These are phyloP conservation scores for Bryum argenteum DNA, from an alignment of 225 moss, liverwort and hornwort genomes.

Conservation along the genomic window DNA sequence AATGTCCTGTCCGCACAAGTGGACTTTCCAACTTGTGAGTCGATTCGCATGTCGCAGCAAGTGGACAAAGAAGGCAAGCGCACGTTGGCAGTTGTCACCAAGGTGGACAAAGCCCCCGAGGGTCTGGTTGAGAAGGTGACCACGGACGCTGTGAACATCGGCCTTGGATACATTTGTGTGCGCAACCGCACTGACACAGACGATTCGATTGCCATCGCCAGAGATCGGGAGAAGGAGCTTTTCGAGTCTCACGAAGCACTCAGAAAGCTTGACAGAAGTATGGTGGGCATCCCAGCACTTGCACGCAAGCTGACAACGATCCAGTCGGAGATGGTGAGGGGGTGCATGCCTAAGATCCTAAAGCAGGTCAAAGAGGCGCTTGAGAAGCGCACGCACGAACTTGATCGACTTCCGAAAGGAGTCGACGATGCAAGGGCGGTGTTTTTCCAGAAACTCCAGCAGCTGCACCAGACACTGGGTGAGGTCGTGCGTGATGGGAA, in stretches of 20 bases:
- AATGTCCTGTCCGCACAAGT: conserved; percentile 21
- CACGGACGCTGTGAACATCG: conserved; percentile 37
- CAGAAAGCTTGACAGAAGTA: conserved; percentile 27
- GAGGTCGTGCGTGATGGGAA: conserved; percentile 42
- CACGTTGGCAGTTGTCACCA: conserved; percentile 29
- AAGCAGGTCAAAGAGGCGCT: conserved; percentile 31
- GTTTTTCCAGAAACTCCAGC: not conserved
- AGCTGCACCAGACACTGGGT: not conserved
- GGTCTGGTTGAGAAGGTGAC: conserved; percentile 54
- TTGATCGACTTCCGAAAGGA: conserved; percentile 14
- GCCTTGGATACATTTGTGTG: conserved; percentile 40
- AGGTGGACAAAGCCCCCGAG: conserved; percentile 50
- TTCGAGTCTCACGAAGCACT: conserved; percentile 44
- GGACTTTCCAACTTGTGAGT: conserved; percentile 32
- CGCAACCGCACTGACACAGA: conserved; percentile 41
- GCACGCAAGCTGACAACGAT: conserved; percentile 37
- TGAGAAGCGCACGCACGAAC: not conserved
- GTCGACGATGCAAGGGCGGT: conserved; percentile 5
- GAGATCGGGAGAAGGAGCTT: conserved; percentile 24
- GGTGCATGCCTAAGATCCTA: conserved; percentile 24
- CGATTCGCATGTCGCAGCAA: conserved; percentile 36
- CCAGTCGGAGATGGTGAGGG: conserved; percentile 38
- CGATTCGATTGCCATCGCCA: conserved; percentile 33
- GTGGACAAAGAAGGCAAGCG: conserved; percentile 37
- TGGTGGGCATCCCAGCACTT: conserved; percentile 39